Base-by-base conservation (phyloP, 169 alveolate species). In the Plasmodium cynomolgi region DNA sequence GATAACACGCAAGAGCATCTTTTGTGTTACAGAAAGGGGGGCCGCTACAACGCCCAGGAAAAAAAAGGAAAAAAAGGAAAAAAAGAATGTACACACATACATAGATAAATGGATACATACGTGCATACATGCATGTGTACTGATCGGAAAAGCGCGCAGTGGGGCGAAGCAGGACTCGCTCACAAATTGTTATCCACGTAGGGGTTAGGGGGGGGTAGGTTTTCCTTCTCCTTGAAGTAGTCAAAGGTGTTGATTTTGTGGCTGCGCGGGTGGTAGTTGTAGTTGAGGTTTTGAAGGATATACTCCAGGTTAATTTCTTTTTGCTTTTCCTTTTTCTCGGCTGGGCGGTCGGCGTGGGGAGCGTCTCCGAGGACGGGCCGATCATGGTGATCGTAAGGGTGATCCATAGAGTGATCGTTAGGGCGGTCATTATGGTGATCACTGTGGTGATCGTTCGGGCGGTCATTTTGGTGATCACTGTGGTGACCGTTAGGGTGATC, bases 191-290 rank as follows among this genome's bases (percentile, higher is more conserved):
- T 80, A 37, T 90, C 91, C 17, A 39, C 77, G 73, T 90, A 90
- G 17, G 94, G 94, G 44, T 90, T 90, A 37, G 44, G 77, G 23
- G 54, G 77, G 20, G 86, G 33, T 0, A 41, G 58, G 37, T 90
- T 90, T 90, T 90, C 94, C 41, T 90, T 90, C 82, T 90, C 94
- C 73, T 90, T 90, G 58, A 90, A 90, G 50, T 90, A 90, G n/a
- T 90, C 94, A 39, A 90, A 74, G 20, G 94, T 90, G 41, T 90
- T 90, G 37, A 62, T 26, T 80, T 90, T 90, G 26, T 90, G 88
- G 72, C 34, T 90, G 47, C 82, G 81, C 2, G 90, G 94, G 33
- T 90, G 94, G 50, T 90, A 90, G 72, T 90, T 80, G 54, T 90
- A 80, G 58, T 80, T 90, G 33, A 90, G 44, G 54, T 90, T 90